phyloP scores from a whole-genome alignment of 2,329 filamentous ascomycete genomes.

The Sclerotinia glacialis region DNA sequence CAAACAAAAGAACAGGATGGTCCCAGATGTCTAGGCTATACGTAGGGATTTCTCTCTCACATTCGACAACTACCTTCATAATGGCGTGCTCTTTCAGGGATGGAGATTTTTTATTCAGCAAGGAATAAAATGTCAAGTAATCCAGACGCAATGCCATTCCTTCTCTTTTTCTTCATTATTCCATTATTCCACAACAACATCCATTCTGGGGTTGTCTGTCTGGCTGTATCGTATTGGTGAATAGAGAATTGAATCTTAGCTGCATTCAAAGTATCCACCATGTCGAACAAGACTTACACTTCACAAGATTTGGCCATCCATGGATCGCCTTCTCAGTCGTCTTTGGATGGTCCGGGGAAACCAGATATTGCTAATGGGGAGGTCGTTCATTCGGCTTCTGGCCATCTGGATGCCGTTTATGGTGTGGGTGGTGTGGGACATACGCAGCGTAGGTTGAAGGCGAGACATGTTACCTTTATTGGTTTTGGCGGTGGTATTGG shows the following conservation, averaged over 20 bases:
- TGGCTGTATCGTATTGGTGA: conserved; percentile 16
- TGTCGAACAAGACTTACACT: conserved; percentile 11
- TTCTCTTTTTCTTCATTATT: background rate
- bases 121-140: conserved; percentile 17
- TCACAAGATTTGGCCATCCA: conserved; percentile 10
- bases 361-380: conserved; percentile 18
- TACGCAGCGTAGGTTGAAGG: conserved; percentile 15
- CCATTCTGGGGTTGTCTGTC: background rate
- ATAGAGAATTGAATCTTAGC: conserved; percentile 16
- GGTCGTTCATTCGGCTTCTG: conserved; percentile 16
- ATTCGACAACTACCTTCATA: conserved; percentile 9
- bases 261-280: conserved; percentile 20
- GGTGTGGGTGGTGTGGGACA: conserved; percentile 13
- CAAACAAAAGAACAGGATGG: background rate
- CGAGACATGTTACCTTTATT: conserved; percentile 19
- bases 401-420: conserved; percentile 14
- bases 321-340: background rate
- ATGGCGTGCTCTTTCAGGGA: conserved; percentile 16
- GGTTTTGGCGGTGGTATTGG: conserved; percentile 41
- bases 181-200: background rate
- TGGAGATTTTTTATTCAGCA: conserved; percentile 3
- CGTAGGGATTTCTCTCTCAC: background rate
- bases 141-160: background rate
- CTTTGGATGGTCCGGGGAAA: conserved; percentile 3
- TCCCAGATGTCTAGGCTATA: background rate